These are phyloP conservation scores for Trichoderma arundinaceum DNA, from an alignment of 2,329 filamentous ascomycete genomes.

Conservation along the genomic window DNA sequence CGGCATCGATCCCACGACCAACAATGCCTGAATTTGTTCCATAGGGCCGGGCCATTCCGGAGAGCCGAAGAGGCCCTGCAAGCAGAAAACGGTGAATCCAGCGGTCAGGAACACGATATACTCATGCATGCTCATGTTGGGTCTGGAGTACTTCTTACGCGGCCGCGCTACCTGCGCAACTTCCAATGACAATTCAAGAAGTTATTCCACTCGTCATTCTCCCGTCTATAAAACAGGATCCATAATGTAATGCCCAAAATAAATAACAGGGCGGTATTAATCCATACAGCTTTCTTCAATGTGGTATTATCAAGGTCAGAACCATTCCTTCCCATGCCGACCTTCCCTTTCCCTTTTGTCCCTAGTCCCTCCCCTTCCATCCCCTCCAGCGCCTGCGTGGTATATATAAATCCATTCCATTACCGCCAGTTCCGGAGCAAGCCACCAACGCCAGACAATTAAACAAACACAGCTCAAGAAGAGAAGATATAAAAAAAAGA, in stretches of 20 bases:
- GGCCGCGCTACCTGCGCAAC: neutral
- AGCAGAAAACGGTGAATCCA: slow-evolving; percentile 14
- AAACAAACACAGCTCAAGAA: slow-evolving; percentile 29
- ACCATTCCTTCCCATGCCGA: slow-evolving; percentile 7
- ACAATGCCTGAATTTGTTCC: neutral
- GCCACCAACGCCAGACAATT: slow-evolving; percentile 36
- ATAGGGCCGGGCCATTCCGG: slow-evolving; percentile 1
- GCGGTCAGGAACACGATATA: slow-evolving; percentile 25
- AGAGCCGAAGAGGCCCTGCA: slow-evolving; percentile 12
- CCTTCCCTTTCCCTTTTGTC: slow-evolving; percentile 10
- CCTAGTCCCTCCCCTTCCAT: slow-evolving; percentile 14
- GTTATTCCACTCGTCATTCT: neutral
- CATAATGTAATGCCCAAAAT: slow-evolving; percentile 26
- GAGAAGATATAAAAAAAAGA: slow-evolving; percentile 3
- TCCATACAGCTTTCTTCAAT: slow-evolving; percentile 34
- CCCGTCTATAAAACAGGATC: slow-evolving; percentile 7
- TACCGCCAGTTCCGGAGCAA: slow-evolving; percentile 33
- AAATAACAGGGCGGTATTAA: slow-evolving; percentile 34
- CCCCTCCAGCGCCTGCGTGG: slow-evolving; percentile 24
- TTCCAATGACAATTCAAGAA: slow-evolving; percentile 9
- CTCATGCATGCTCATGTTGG: neutral
- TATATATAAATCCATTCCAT: slow-evolving; percentile 33
- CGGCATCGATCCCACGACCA: neutral
- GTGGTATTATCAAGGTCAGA: slow-evolving; percentile 28
- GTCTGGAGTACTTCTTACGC: neutral